Evolutionary conservation across 1,284 basidiomycete species (phyloP), one percentile per base, ranked within the genome.

Genomic region (Abortiporus biennis): DNA sequence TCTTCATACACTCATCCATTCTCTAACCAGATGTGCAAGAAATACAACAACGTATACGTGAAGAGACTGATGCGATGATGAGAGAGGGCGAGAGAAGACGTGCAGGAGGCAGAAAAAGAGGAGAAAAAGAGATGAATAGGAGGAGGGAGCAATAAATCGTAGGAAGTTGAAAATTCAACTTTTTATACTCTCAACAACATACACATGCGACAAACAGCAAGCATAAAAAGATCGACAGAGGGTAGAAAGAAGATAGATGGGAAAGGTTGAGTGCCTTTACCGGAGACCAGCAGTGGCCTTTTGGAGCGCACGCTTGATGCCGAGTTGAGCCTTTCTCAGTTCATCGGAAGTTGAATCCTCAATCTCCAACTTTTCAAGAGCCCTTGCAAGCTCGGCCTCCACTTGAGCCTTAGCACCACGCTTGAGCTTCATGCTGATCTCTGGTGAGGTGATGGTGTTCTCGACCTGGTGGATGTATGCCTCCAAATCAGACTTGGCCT

Each of bases 401-500:
- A 97, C 88, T 65, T 92, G 88, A 37, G 76, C 64, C 74, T 92
- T 93, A 44, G 92, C 89, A 61, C 92, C 92, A 53, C 93, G 85
- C 80, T 95, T 96, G 66, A 97, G 83, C 75, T 96, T 97, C 82
- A 92, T 87, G 59, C 87, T 87, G 55, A 96, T 89, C 68, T 97
- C 93, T 40, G 94, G 93, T 36, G 85, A 87, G 44, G 88, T 88
- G 69, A 95, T 92, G 51, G 90, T 94, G 62, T 78, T 76, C 76
- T 95, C 92, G 55, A 94, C 89, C 65, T 91, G 87, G 72, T 94
- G 88, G 62, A 97, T 77, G 73, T 96, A 95, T 30, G 91, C 82
- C 74, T 97, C 94, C 49, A 97, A 83, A 66, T 95, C 92, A 44
- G 91, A 88, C 71, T 94, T 95, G 55, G 94, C 92, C 68, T 97